Base-by-base conservation (phyloP, 345 rosid species). In the Hibiscus mutabilis region DNA sequence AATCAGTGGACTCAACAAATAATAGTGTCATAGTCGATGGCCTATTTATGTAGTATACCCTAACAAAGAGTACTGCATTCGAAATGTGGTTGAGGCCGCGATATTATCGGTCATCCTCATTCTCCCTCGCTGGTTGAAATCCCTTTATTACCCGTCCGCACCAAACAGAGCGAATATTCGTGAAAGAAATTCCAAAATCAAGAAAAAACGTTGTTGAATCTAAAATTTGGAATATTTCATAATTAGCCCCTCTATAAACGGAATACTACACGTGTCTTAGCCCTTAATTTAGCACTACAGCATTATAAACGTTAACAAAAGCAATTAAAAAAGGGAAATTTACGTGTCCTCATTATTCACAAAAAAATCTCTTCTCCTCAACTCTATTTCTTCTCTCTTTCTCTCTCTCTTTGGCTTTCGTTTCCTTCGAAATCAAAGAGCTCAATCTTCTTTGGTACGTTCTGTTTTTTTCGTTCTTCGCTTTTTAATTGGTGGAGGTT, bases 381-480 rank as follows among this genome's bases (percentile, higher is more conserved):
- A 1, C 66, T 42, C 27, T 3, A 59, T 25, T 2, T 44, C 66
- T 44, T 27, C 55, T 33, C 27, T 57, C 47, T 42, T 24, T 51
- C 16, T 33, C 4, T 35, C 73, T 71, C 71, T 27, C 76, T 46
- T 68, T 37, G 53, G 86, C 67, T 80, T 80, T 76, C 79, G 76
- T 77, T 80, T 76, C 73, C 83, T 84, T 81, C 78, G 21, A 73
- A 83, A 77, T 74, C 79, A 78, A 74, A 70, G 57, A 15, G 73
- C 9, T 62, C 11, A 47, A 75, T 70, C 80, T 83, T 82, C 74
- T 19, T 74, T 52, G 81, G 86, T 80, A 82, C 72, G 79, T 79
- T 75, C 9, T 37, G 22, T 58, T 69, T 13, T 13, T 15, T 4
- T 47, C 11, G 9, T 15, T 15, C 25, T 19, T 49, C 27, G 27